These are phyloP conservation scores for Neurospora discreta DNA, from an alignment of 495 filamentous ascomycete genomes.

Conservation along the genomic window DNA sequence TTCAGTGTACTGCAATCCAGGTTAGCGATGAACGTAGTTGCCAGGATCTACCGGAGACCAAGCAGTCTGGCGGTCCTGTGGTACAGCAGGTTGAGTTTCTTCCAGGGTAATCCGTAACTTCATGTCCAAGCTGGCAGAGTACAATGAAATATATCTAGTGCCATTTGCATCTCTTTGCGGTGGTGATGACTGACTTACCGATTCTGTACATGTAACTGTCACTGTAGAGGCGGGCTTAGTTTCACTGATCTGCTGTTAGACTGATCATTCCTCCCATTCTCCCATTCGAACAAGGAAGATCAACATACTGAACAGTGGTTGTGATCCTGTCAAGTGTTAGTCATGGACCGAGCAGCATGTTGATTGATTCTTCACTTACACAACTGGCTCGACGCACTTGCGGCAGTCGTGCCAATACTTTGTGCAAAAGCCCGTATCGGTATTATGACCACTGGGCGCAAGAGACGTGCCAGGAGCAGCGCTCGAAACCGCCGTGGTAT, in stretches of 20 bases:
- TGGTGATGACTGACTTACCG: neutral
- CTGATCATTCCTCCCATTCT: neutral
- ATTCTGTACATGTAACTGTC: slow-evolving; percentile 3
- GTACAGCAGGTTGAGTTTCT: neutral
- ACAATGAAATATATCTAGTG: neutral
- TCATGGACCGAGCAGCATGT: neutral
- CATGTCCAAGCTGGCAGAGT: neutral
- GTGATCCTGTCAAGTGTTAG: neutral
- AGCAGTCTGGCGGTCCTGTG: neutral
- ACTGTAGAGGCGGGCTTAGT: neutral
- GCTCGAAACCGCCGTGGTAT: slow-evolving; percentile 1
- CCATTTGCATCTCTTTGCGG: neutral
- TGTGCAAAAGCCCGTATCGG: neutral
- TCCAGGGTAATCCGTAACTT: neutral
- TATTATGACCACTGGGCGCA: neutral
- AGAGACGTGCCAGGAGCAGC: neutral
- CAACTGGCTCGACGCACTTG: neutral
- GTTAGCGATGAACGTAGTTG: neutral
- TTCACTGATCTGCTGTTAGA: neutral
- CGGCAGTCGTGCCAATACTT: neutral
- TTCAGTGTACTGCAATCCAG: neutral
- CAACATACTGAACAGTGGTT: neutral
- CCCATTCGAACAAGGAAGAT: neutral
- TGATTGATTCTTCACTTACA: neutral
- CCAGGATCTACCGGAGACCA: neutral